Evolutionary conservation across 108 stramenopile genomes (phyloP).

Genomic region (Seminavis robusta): DNA sequence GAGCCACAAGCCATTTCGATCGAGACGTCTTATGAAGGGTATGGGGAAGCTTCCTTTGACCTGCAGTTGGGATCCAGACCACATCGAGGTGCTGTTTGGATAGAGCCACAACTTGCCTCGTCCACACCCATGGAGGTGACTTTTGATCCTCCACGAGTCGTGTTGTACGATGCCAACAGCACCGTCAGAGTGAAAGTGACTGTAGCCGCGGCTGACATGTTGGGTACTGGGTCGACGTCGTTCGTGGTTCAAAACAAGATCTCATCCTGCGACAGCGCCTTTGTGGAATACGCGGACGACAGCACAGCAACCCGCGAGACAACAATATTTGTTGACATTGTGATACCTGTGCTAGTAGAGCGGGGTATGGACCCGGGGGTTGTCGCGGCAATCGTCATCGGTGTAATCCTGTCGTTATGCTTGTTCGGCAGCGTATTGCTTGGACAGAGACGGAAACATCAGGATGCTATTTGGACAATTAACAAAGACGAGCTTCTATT

Average conservation of each 20-base stretch:
- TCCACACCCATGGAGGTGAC: background rate
- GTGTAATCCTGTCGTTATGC: no score
- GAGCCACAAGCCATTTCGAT: background rate
- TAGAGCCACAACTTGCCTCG: background rate
- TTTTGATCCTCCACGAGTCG: background rate
- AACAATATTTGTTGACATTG: no score
- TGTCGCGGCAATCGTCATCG: no score
- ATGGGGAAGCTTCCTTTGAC: background rate
- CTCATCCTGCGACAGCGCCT: background rate
- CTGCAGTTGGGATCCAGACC: slow-evolving; percentile 6
- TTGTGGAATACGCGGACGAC: no score
- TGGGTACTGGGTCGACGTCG: background rate
- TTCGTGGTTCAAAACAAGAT: background rate
- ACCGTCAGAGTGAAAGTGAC: background rate
- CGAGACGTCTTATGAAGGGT: background rate
- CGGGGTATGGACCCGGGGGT: no score
- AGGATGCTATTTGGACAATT: no score
- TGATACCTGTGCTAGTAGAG: no score
- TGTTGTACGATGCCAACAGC: background rate
- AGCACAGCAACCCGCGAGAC: no score
- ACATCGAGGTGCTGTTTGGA: slow-evolving; percentile 13
- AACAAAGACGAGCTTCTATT: no score
- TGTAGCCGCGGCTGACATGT: background rate
- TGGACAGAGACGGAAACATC: no score
- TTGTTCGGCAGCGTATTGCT: no score